A percentile compares a stretch with the other conserved stretches of the same genome.
Evolutionary conservation across 2,329 filamentous ascomycete genomes (phyloP).

Genomic region (Furcasterigmium sp.): DNA sequence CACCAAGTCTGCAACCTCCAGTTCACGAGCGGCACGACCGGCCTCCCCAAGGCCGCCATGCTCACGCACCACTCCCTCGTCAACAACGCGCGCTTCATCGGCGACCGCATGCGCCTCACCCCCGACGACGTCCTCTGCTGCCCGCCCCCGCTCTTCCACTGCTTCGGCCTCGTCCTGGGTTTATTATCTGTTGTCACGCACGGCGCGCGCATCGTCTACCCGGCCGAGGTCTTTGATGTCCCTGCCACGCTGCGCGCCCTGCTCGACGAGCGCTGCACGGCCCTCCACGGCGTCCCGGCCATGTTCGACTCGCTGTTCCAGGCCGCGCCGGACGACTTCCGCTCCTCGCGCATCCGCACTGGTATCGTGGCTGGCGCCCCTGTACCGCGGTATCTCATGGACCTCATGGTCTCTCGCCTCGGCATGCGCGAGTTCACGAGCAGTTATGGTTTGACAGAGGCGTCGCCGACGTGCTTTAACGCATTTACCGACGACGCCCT

Average conservation of each 20-base stretch:
- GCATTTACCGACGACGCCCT: conserved; percentile 70
- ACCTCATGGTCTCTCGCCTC: conserved; percentile 62
- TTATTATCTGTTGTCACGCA: conserved; percentile 69
- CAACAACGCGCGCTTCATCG: conserved; percentile 66
- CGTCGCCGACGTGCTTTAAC: conserved; percentile 76
- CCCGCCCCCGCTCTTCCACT: conserved; percentile 80
- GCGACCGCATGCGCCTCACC: conserved; percentile 67
- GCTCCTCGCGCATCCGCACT: conserved; percentile 55
- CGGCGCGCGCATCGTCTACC: conserved; percentile 71
- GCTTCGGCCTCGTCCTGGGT: conserved; percentile 75
- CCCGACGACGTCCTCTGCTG: conserved; percentile 68
- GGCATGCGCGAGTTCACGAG: conserved; percentile 72
- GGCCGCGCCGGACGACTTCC: conserved; percentile 34
- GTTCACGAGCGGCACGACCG: conserved; percentile 72
- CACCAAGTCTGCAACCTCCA: conserved; percentile 69
- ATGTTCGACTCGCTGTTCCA: conserved; percentile 71
- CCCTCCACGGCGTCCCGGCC: conserved; percentile 74
- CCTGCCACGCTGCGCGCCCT: conserved; percentile 61
- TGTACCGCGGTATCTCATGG: conserved; percentile 70
- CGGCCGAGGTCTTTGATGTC: conserved; percentile 68
- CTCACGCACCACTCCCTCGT: conserved; percentile 64
- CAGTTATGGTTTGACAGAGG: conserved; percentile 71
- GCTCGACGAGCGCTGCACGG: conserved; percentile 63
- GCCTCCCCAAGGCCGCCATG: conserved; percentile 69
- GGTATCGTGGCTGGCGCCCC: conserved; percentile 77